Base-by-base conservation (phyloP, 1,139 yeast genomes). In the Saccharomyces hybrid region DNA sequence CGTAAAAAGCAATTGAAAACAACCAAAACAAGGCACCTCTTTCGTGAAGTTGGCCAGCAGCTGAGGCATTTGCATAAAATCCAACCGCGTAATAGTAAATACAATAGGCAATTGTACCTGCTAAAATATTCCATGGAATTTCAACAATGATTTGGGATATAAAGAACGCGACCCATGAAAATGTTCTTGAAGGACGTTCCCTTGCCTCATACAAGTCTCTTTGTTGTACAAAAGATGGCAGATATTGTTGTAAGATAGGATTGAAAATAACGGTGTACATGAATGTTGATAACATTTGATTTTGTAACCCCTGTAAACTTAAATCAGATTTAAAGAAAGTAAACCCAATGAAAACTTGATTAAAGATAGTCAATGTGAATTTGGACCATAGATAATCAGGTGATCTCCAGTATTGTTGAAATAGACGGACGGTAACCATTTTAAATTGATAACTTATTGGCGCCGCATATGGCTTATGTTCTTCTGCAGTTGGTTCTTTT, bases 31-130 rank as follows among this genome's bases (percentile, higher is more conserved):
- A 72, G 4, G 82, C 90, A 61, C 93, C 93, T 70, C 93, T 76
- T 55, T 75, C 77, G 51, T 76, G 75, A 51, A 75, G 71, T 52
- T 75, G 71, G 53, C 81, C 81, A 34, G 89, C 83, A 24, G 72
- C 73, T 4, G 69, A 69, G 6, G 89, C 86, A 67, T 84, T 84
- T 9, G 65, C 56, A 64, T 82, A 80, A 56, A 83, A 73, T 1
- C 95, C 96, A 59, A 87, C 81, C 5, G 96, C 95, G 67, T 86
- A 89, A 71, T 88, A 89, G 83, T 88, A 88, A 58, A 84, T 79
- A 66, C 87, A 79, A 73, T 78, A 89, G 2, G 85, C 78, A 4
- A 86, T 27, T 0, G 91, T 81, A 58, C 89, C 90, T 55, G 79
- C 75, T 3, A 83, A 57, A 16, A 82, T 63, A 65, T 86, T 86